Evolutionary conservation across 2,329 filamentous ascomycete genomes (phyloP).

Genomic region (Fusarium sterilihyphosum): DNA sequence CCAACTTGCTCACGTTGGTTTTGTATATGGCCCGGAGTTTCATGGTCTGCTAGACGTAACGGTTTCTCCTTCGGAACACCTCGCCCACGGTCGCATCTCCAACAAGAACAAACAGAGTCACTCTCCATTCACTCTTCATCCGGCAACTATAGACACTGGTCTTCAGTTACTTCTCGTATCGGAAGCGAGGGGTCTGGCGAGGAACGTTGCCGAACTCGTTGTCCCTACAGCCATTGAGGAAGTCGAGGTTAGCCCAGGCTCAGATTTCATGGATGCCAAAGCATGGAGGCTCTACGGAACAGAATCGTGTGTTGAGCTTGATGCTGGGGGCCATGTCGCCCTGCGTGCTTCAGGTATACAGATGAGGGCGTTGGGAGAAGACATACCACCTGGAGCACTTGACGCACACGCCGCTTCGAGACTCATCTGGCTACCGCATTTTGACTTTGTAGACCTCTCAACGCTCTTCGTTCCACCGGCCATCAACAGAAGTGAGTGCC

Average conservation of each 20-base stretch:
- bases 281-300: constrained; percentile 1
- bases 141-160: constrained; percentile 6
- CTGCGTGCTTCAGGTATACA: not conserved
- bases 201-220: not conserved
- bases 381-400: not conserved
- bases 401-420: not conserved
- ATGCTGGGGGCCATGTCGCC: not conserved
- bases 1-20: not conserved
- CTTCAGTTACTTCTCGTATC: constrained; percentile 4
- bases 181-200: not conserved
- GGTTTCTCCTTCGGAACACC: not conserved
- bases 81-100: not conserved
- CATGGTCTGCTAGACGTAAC: not conserved
- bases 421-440: constrained; percentile 14
- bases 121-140: constrained; percentile 9
- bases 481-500: not conserved
- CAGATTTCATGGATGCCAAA: constrained; percentile 1
- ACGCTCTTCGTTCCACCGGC: constrained; percentile 1
- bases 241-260: not conserved
- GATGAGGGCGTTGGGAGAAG: not conserved
- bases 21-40: constrained; percentile 3
- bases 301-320: not conserved
- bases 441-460: constrained; percentile 2
- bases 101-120: not conserved
- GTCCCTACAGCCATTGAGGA: constrained; percentile 12